A percentile compares a stretch with the other conserved stretches of the same genome.
These are phyloP conservation scores for Melastoma candidum DNA, from an alignment of 441 rosid species.

Conservation along the genomic window DNA sequence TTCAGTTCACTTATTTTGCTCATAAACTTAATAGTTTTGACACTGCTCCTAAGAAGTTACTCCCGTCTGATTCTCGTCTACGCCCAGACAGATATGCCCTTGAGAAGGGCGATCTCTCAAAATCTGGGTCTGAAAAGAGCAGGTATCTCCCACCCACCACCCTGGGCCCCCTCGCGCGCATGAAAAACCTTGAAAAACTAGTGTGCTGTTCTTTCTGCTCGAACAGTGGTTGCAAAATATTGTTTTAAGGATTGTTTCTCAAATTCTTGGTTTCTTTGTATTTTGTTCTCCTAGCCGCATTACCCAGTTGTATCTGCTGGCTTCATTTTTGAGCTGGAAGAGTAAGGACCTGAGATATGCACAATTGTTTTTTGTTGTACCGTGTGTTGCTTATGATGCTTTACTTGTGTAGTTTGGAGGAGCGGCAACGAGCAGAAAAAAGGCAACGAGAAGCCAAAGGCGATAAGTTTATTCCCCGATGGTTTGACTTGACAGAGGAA, in stretches of 20 bases:
- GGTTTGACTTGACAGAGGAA: constrained; percentile 22
- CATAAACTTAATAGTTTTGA: constrained; percentile 88
- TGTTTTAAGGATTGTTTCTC: too few species aligned
- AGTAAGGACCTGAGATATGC: too few species aligned
- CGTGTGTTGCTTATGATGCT: not conserved
- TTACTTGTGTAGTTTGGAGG: constrained; percentile 64
- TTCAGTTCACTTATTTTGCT: constrained; percentile 77
- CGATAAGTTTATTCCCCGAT: constrained; percentile 46
- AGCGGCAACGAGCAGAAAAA: constrained; percentile 93
- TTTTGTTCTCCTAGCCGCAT: too few species aligned
- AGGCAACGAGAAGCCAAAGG: constrained; percentile 63
- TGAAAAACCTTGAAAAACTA: too few species aligned
- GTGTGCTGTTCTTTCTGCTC: too few species aligned
- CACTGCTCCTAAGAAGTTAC: constrained; percentile 80
- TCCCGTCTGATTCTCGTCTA: constrained; percentile 90
- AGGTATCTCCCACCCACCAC: constrained; percentile 27
- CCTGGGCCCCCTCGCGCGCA: too few species aligned
- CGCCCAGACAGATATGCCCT: constrained; percentile 94
- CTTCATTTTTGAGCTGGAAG: too few species aligned
- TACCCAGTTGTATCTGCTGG: too few species aligned
- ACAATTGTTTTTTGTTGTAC: not conserved
- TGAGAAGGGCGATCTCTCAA: constrained; percentile 65
- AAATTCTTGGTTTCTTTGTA: too few species aligned
- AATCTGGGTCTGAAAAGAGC: constrained; percentile 54
- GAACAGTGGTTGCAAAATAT: too few species aligned